Evolutionary conservation across 1,284 basidiomycete species (phyloP).

Genomic region (Entoloma clypeatum): DNA sequence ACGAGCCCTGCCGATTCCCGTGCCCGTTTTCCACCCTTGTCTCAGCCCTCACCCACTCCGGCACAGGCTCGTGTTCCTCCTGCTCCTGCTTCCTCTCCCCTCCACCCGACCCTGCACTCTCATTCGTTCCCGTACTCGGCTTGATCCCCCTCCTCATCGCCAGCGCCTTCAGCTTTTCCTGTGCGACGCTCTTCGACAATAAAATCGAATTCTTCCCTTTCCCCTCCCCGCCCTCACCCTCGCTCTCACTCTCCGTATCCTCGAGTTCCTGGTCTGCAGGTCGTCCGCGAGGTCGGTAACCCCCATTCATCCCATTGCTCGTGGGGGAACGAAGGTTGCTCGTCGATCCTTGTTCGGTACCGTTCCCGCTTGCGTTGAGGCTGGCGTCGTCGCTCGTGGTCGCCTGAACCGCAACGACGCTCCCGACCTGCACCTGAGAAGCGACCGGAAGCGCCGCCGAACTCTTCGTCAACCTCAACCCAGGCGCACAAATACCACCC

Average conservation of each 20-base stretch:
- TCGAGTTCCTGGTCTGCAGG: constrained; percentile 70
- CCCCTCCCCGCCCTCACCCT: constrained; percentile 50
- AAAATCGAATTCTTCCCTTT: constrained; percentile 52
- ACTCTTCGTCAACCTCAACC: constrained; percentile 58
- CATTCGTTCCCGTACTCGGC: constrained; percentile 9
- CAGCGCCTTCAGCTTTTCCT: constrained; percentile 55
- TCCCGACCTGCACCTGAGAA: constrained; percentile 50
- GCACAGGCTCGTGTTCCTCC: constrained; percentile 24
- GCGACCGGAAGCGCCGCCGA: constrained; percentile 61
- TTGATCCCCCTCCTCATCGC: constrained; percentile 37
- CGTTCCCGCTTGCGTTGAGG: constrained; percentile 18
- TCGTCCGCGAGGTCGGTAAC: constrained; percentile 58
- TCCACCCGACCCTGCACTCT: too few species aligned
- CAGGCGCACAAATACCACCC: constrained; percentile 17
- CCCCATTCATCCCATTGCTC: constrained; percentile 34
- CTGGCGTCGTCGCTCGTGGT: too few species aligned
- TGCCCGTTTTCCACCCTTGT: too few species aligned
- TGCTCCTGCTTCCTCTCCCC: too few species aligned
- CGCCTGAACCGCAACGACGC: too few species aligned
- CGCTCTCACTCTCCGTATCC: constrained; percentile 59
- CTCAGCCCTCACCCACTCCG: too few species aligned
- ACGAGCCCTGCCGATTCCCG: constrained; percentile 9
- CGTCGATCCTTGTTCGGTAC: constrained; percentile 14
- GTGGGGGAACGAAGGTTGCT: constrained; percentile 19
- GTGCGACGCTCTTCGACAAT: constrained; percentile 58